These are phyloP conservation scores for Euphorbia tirucalli DNA, from an alignment of 345 rosid species.

Conservation along the genomic window DNA sequence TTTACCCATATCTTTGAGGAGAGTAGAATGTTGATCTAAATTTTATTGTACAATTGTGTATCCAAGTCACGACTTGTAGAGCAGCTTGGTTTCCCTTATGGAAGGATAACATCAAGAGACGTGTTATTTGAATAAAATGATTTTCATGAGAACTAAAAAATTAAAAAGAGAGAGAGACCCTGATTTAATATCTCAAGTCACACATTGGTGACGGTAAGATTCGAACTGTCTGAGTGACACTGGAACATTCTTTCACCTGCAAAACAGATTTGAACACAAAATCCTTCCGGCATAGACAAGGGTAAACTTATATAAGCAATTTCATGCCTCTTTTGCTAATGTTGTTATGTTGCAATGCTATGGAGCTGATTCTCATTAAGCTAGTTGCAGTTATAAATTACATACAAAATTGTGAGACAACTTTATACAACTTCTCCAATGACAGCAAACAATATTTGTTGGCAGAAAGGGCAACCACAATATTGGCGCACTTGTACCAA, in stretches of 20 bases:
- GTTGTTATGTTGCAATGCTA: constrained; percentile 10
- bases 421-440: constrained; percentile 34
- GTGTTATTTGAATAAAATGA: too few species aligned
- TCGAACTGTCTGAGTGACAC: neutral
- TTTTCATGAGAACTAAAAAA: too few species aligned
- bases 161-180: too few species aligned
- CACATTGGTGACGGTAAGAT: neutral
- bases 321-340: neutral
- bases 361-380: constrained; percentile 38
- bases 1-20: too few species aligned
- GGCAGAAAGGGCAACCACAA: constrained; percentile 4
- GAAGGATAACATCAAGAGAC: too few species aligned
- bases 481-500: too few species aligned
- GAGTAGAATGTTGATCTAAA: too few species aligned
- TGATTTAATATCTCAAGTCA: neutral
- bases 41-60: too few species aligned
- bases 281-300: neutral
- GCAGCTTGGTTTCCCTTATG: too few species aligned
- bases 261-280: neutral
- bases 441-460: constrained; percentile 16
- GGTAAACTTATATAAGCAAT: neutral
- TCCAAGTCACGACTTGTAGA: too few species aligned
- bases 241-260: neutral
- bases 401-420: constrained; percentile 42
- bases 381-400: constrained; percentile 38